phyloP scores from a whole-genome alignment of 331 rosid species.

The Malus hybrid region DNA sequence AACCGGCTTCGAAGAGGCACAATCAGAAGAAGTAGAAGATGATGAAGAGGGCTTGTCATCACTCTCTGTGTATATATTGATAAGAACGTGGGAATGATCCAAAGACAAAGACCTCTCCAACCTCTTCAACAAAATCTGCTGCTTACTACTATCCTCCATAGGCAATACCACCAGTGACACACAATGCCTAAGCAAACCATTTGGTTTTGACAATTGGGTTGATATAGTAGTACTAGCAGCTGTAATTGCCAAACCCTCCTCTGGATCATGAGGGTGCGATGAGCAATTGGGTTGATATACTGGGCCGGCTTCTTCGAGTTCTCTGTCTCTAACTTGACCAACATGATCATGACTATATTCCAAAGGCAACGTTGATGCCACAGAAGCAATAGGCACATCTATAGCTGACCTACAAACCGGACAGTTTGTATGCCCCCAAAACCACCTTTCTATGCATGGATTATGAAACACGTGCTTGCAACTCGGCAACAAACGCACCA shows the following conservation, averaged over 20 bases:
- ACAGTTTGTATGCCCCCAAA: constrained; percentile 29
- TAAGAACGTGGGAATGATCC: constrained; percentile 23
- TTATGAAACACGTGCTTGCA: constrained; percentile 47
- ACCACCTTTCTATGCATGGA: constrained; percentile 46
- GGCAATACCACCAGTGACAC: constrained; percentile 7
- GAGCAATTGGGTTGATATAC: not conserved
- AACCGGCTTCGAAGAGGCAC: constrained; percentile 3
- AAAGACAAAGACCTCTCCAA: constrained; percentile 43
- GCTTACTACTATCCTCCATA: constrained; percentile 5
- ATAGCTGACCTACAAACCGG: constrained; percentile 41
- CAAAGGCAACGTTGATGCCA: not conserved
- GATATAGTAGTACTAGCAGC: not conserved
- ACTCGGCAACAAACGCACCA: constrained; percentile 35
- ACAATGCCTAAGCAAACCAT: constrained; percentile 17
- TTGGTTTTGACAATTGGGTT: constrained; percentile 3
- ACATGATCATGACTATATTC: not conserved
- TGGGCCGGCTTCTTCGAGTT: not conserved
- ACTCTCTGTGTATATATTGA: constrained; percentile 13
- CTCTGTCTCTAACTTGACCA: not conserved
- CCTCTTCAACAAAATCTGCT: not conserved
- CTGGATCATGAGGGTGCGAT: not conserved
- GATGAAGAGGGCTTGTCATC: constrained; percentile 11
- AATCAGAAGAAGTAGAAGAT: not conserved
- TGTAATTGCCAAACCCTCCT: not conserved
- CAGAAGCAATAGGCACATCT: not conserved